Conservation (phyloP, 257 asterid genomes). For the Capsicum baccatum region DNA sequence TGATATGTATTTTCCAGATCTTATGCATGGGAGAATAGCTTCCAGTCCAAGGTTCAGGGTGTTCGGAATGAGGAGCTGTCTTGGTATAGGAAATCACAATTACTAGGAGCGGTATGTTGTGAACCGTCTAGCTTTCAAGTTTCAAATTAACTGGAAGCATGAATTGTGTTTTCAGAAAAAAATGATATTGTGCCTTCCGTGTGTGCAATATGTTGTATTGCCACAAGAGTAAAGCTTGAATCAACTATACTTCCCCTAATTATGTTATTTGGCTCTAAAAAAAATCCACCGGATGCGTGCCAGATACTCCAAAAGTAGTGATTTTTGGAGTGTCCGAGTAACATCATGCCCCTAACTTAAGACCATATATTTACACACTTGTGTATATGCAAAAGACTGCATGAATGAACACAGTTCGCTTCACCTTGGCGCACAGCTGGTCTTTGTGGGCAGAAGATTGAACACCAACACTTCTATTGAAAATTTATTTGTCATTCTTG, state of each 20-base stretch:
- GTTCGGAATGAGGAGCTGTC: conserved; percentile 81
- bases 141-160: neutral
- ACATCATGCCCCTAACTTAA: neutral
- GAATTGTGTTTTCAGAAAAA: neutral
- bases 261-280: too few relatives aligned
- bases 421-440: neutral
- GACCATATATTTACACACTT: neutral
- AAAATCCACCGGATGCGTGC: too few relatives aligned
- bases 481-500: neutral
- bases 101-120: conserved; percentile 82
- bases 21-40: conserved; percentile 94
- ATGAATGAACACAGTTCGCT: neutral
- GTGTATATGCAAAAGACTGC: neutral
- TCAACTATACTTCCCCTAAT: neutral
- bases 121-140: neutral
- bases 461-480: neutral
- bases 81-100: conserved; percentile 83
- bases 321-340: too few relatives aligned
- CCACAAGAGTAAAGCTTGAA: neutral
- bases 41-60: conserved; percentile 72
- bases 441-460: neutral
- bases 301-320: too few relatives aligned
- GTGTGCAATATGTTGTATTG: neutral
- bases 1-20: conserved; percentile 58
- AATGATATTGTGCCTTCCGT: neutral